Conservation (phyloP, 2,329 filamentous ascomycete genomes). For the Calonectria ilicicola region DNA sequence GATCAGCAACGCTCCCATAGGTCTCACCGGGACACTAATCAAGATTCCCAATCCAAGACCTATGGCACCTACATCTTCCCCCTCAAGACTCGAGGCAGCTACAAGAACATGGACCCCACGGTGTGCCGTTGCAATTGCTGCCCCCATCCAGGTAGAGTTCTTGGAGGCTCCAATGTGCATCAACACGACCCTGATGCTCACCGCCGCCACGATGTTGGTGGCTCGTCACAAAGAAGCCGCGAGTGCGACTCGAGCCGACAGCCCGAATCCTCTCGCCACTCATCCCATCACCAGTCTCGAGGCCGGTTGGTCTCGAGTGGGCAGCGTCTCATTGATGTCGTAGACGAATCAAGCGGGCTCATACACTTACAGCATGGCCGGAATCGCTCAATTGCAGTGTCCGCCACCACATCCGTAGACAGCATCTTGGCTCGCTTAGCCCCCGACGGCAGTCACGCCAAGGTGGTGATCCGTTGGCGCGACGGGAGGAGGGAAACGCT, state of each 20-base stretch:
- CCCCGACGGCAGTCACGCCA: slow-evolving; percentile 35
- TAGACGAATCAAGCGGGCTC: slow-evolving; percentile 32
- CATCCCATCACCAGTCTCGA: not conserved
- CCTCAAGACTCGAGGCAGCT: slow-evolving; percentile 26
- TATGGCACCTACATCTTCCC: slow-evolving; percentile 39
- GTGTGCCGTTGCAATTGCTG: slow-evolving; percentile 39
- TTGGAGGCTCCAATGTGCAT: slow-evolving; percentile 20
- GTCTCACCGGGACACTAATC: not conserved
- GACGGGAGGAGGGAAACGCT: slow-evolving; percentile 40
- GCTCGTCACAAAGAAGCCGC: not conserved
- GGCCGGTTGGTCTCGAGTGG: not conserved
- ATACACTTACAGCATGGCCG: slow-evolving; percentile 30
- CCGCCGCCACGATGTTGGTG: not conserved
- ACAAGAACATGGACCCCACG: slow-evolving; percentile 36
- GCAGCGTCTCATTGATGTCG: slow-evolving; percentile 35
- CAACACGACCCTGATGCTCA: not conserved
- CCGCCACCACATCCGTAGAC: slow-evolving; percentile 22
- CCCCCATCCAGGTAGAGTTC: slow-evolving; percentile 35
- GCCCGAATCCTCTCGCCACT: not conserved
- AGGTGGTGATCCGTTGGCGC: slow-evolving; percentile 45
- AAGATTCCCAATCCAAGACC: slow-evolving; percentile 5
- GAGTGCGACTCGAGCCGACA: slow-evolving; percentile 1
- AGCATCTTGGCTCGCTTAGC: slow-evolving; percentile 39
- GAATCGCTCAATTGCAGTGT: slow-evolving; percentile 36
- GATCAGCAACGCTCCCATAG: not conserved